A percentile compares a stretch with the other conserved stretches of the same genome.
Conservation (phyloP, 495 filamentous ascomycete genomes). For the Lasiosphaeria hispida region DNA sequence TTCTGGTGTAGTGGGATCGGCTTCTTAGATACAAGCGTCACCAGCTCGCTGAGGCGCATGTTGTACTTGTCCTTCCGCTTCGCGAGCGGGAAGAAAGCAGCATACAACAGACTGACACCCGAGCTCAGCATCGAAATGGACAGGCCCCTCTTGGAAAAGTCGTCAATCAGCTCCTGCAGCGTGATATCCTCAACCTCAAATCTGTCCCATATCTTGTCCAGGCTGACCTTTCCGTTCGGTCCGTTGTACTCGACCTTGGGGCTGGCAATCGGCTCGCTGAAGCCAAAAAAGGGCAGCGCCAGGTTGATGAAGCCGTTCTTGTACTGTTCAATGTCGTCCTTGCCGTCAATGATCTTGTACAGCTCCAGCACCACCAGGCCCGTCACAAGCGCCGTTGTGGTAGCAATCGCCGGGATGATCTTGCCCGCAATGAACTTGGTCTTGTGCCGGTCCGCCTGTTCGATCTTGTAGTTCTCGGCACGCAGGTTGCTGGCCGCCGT, state of each 20-base stretch:
- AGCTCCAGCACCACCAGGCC: conserved; percentile 90
- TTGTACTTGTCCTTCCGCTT: conserved; percentile 75
- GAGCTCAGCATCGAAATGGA: conserved; percentile 91
- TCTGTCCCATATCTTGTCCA: conserved; percentile 97
- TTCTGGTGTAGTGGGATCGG: conserved; percentile 85
- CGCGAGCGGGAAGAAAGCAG: conserved; percentile 83
- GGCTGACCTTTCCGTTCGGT: conserved; percentile 69
- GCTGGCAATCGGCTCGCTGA: conserved; percentile 91
- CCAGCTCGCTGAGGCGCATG: conserved; percentile 74
- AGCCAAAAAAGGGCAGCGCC: conserved; percentile 94
- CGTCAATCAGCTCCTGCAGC: conserved; percentile 74
- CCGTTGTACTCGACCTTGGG: conserved; percentile 87
- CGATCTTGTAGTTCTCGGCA: conserved; percentile 96
- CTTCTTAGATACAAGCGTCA: conserved; percentile 88
- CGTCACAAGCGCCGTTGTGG: conserved; percentile 92
- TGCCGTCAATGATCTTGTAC: conserved; percentile 95
- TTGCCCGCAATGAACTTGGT: conserved; percentile 99
- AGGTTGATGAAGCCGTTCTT: conserved; percentile 99
- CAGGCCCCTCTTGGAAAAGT: conserved; percentile 78
- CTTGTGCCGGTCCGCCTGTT: conserved; percentile 87
- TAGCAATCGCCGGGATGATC: conserved; percentile 98
- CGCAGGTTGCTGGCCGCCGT: conserved; percentile 94
- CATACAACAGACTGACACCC: conserved; percentile 93
- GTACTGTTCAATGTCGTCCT: conserved; percentile 92
- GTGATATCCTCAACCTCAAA: conserved; percentile 90